Evolutionary conservation across 1,284 basidiomycete genomes (phyloP).

Genomic region (Moniliophthora roreri): DNA sequence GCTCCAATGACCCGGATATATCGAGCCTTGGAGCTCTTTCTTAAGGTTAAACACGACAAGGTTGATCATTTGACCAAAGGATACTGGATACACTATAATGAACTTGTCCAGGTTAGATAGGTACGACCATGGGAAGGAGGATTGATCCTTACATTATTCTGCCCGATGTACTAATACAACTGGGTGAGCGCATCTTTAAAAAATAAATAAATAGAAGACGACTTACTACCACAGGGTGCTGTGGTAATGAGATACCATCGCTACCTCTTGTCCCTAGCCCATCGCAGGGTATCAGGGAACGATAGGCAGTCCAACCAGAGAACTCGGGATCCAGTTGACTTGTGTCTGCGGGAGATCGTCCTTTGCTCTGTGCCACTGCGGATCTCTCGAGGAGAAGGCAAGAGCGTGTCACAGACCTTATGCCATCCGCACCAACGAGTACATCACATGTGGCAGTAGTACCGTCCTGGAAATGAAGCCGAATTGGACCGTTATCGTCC

Average conservation of each 20-base stretch:
- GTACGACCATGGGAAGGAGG: neutral
- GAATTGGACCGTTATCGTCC: constrained; percentile 1
- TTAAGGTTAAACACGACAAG: constrained; percentile 30
- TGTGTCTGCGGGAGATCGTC: constrained; percentile 2
- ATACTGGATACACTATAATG: constrained; percentile 27
- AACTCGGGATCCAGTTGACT: constrained; percentile 9
- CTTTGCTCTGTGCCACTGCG: neutral
- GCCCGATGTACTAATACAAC: constrained; percentile 26
- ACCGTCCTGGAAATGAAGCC: constrained; percentile 22
- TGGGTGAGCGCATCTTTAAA: neutral
- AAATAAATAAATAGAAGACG: neutral
- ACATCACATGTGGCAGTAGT: constrained; percentile 24
- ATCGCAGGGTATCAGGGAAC: constrained; percentile 13
- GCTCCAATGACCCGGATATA: constrained; percentile 30
- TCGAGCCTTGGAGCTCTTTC: constrained; percentile 24
- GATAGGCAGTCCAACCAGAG: constrained; percentile 17
- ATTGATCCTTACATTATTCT: constrained; percentile 22
- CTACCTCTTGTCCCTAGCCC: constrained; percentile 10
- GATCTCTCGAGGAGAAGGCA: constrained; percentile 8
- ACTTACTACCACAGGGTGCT: constrained; percentile 12
- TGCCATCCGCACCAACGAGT: constrained; percentile 27
- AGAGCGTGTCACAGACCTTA: constrained; percentile 21
- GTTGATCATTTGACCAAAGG: constrained; percentile 29
- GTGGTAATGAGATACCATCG: constrained; percentile 5
- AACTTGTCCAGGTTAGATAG: neutral